These are phyloP conservation scores for Cornus florida DNA, from an alignment of 148 eudicot genomes.

Conservation along the genomic window DNA sequence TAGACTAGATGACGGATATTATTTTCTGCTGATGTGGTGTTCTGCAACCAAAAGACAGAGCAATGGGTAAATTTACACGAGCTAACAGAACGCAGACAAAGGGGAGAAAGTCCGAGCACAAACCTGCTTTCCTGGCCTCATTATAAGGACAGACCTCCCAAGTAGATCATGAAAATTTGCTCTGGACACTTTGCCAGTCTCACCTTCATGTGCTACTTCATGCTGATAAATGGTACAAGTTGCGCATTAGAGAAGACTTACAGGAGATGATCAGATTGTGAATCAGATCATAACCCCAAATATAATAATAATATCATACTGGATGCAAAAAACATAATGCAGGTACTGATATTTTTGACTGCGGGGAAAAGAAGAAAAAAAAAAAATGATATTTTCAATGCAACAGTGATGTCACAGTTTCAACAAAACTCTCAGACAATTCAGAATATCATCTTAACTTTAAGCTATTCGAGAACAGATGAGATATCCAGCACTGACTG, in stretches of 20 bases:
- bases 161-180: constrained; percentile 76
- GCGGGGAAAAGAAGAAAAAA: too few species aligned
- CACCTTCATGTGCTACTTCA: constrained; percentile 92
- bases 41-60: constrained; percentile 43
- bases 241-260: background rate
- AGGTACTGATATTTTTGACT: background rate
- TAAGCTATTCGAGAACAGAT: background rate
- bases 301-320: background rate
- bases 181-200: constrained; percentile 83
- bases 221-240: constrained; percentile 39
- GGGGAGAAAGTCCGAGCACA: background rate
- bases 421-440: background rate
- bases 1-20: constrained; percentile 83
- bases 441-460: background rate
- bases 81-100: background rate
- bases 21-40: constrained; percentile 65
- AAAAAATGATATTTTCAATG: background rate
- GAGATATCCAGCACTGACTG: background rate
- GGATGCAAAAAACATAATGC: background rate
- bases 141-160: constrained; percentile 82
- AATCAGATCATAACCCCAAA: background rate
- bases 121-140: constrained; percentile 99
- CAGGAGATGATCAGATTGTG: background rate
- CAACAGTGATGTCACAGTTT: background rate
- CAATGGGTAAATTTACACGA: background rate